Conservation (phyloP, 1,139 yeast genomes). For the Meyerozyma sp. region DNA sequence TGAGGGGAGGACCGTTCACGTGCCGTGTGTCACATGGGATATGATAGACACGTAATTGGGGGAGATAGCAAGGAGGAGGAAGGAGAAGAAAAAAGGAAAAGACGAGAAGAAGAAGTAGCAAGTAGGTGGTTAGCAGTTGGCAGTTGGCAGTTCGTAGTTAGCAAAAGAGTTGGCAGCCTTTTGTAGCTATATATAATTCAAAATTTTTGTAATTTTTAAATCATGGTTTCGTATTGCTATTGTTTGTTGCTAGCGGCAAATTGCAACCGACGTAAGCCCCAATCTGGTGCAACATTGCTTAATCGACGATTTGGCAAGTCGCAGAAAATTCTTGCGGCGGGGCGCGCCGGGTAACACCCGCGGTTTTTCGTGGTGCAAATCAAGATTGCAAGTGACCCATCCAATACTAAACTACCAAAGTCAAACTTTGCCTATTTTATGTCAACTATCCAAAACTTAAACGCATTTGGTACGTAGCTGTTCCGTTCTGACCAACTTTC, state of each 20-base stretch:
- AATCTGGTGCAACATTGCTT: too few relatives aligned
- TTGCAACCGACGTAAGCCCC: too few relatives aligned
- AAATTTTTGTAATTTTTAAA: too few relatives aligned
- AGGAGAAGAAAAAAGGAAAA: too few relatives aligned
- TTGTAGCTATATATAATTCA: too few relatives aligned
- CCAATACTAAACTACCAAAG: not conserved
- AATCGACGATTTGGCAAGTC: not conserved
- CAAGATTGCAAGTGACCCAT: not conserved
- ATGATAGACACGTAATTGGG: not conserved
- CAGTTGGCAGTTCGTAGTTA: too few relatives aligned
- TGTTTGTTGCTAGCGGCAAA: too few relatives aligned
- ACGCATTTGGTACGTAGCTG: slow-evolving; percentile 69
- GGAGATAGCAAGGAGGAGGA: not conserved
- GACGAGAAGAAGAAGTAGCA: too few relatives aligned
- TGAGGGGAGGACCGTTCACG: not conserved
- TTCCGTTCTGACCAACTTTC: not conserved
- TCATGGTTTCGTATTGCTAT: too few relatives aligned
- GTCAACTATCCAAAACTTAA: slow-evolving; percentile 95
- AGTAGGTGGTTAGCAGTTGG: too few relatives aligned
- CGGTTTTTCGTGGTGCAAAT: not conserved
- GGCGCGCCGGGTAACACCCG: slow-evolving; percentile 1
- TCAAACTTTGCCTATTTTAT: slow-evolving; percentile 28
- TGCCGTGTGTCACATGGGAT: not conserved
- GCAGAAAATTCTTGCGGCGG: not conserved
- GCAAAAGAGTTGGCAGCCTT: too few relatives aligned